A percentile compares a stretch with the other conserved stretches of the same genome.
Conservation (phyloP, 208 protist genomes). For the Porcisia hertigi region DNA sequence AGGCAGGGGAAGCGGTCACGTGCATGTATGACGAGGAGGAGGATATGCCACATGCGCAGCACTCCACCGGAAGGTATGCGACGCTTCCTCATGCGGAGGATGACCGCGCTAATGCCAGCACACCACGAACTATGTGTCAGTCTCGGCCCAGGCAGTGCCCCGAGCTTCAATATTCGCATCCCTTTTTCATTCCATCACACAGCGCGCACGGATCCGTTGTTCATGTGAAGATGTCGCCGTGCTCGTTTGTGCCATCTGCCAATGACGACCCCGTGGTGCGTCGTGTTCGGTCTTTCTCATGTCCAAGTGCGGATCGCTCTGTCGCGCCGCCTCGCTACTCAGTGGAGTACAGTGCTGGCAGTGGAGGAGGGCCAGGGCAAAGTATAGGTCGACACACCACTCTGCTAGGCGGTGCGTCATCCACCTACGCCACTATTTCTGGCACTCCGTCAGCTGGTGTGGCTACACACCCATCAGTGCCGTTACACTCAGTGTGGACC, state of each 20-base stretch:
- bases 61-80: not conserved
- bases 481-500: not conserved
- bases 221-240: slow-evolving; percentile 1
- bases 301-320: slow-evolving; percentile 25
- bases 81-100: not conserved
- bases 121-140: slow-evolving; percentile 13
- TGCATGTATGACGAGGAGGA: slow-evolving; percentile 8
- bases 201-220: not conserved
- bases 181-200: not conserved
- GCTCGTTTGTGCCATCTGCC: slow-evolving; percentile 5
- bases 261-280: slow-evolving; percentile 4
- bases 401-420: not conserved
- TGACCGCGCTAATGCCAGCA: not conserved
- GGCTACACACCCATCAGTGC: not conserved
- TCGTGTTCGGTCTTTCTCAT: slow-evolving; percentile 18
- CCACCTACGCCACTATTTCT: not conserved
- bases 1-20: not conserved
- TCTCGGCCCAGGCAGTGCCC: not conserved
- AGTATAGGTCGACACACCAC: slow-evolving; percentile 13
- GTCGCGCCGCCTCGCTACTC: slow-evolving; percentile 37
- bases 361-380: not conserved
- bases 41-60: not conserved
- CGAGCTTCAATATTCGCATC: not conserved
- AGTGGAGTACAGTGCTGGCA: not conserved
- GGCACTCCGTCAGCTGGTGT: not conserved